These are phyloP conservation scores for Exophiala alcalophila DNA, from an alignment of 2,329 filamentous ascomycete species.

Conservation along the genomic window DNA sequence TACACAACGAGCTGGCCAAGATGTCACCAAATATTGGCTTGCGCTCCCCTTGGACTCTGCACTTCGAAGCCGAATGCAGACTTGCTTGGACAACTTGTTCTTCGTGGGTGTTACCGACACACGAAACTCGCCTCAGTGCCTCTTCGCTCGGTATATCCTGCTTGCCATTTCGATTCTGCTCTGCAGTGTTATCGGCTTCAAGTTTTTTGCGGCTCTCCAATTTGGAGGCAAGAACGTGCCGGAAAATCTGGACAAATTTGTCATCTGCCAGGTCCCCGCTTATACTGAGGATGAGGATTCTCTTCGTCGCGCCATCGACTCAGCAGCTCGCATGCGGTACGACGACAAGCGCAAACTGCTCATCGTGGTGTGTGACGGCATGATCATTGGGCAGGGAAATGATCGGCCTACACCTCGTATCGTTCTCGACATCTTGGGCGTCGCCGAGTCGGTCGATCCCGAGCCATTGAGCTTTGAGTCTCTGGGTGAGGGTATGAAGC, in stretches of 20 bases:
- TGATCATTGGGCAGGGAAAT: slow-evolving; percentile 99
- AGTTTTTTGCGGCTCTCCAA: slow-evolving; percentile 93
- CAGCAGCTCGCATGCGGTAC: slow-evolving; percentile 89
- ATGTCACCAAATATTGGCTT: slow-evolving; percentile 82
- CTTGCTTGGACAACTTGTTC: slow-evolving; percentile 90
- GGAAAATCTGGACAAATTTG: slow-evolving; percentile 95
- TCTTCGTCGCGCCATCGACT: slow-evolving; percentile 93
- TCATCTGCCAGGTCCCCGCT: slow-evolving; percentile 95
- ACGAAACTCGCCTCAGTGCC: slow-evolving; percentile 76
- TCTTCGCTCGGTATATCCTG: slow-evolving; percentile 86
- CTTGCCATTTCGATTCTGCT: slow-evolving; percentile 80
- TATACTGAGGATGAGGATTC: slow-evolving; percentile 99
- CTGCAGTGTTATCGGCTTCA: slow-evolving; percentile 81
- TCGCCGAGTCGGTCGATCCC: slow-evolving; percentile 88
- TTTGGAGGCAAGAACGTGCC: slow-evolving; percentile 88
- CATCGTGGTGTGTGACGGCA: slow-evolving; percentile 90
- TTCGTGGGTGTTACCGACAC: slow-evolving; percentile 91
- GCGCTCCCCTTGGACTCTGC: slow-evolving; percentile 58
- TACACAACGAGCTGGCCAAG: slow-evolving; percentile 68
- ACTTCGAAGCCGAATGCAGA: slow-evolving; percentile 66
- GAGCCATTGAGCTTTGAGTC: slow-evolving; percentile 96
- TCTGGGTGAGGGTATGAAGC: slow-evolving; percentile 90
- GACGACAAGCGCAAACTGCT: slow-evolving; percentile 97
- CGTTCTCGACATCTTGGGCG: slow-evolving; percentile 92
- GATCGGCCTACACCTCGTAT: slow-evolving; percentile 93